A percentile compares a stretch with the other conserved stretches of the same genome.
These are phyloP conservation scores for Monosporascus sp. DNA, from an alignment of 2,329 filamentous ascomycete species.

Conservation along the genomic window DNA sequence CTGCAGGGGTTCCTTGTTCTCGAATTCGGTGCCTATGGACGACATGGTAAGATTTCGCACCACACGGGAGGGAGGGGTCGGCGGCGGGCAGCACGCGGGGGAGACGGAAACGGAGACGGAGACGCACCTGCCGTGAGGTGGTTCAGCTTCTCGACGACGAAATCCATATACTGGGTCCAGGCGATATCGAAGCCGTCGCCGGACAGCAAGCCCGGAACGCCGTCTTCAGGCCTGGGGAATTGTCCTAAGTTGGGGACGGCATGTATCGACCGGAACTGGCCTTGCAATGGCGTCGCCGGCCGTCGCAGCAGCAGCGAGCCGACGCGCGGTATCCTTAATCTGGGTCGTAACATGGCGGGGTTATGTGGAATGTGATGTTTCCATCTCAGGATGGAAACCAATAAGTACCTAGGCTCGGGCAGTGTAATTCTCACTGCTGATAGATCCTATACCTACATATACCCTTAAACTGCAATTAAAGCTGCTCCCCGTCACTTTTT, in stretches of 20 bases:
- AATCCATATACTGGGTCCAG: slow-evolving; percentile 76
- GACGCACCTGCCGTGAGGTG: slow-evolving; percentile 62
- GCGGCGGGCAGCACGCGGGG: neutral
- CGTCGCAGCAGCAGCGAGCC: slow-evolving; percentile 31
- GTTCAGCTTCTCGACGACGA: slow-evolving; percentile 74
- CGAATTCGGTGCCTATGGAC: slow-evolving; percentile 56
- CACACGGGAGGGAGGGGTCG: too few species aligned
- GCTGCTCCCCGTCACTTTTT: slow-evolving; percentile 17
- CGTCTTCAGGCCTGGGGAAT: slow-evolving; percentile 28
- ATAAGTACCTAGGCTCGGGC: neutral
- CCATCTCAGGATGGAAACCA: slow-evolving; percentile 5
- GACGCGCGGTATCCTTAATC: slow-evolving; percentile 47
- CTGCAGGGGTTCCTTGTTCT: slow-evolving; percentile 56
- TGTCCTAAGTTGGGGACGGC: slow-evolving; percentile 41
- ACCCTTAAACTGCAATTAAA: neutral
- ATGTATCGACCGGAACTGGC: slow-evolving; percentile 37
- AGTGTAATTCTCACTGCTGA: neutral
- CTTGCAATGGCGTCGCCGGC: slow-evolving; percentile 20
- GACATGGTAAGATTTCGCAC: too few species aligned
- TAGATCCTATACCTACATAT: too few species aligned
- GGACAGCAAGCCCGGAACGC: slow-evolving; percentile 67
- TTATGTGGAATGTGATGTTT: slow-evolving; percentile 14
- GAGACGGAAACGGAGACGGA: neutral
- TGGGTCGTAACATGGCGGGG: slow-evolving; percentile 46
- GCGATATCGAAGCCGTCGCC: slow-evolving; percentile 65